Conservation (phyloP, 495 filamentous ascomycete genomes). For the Daldinia decipiens region DNA sequence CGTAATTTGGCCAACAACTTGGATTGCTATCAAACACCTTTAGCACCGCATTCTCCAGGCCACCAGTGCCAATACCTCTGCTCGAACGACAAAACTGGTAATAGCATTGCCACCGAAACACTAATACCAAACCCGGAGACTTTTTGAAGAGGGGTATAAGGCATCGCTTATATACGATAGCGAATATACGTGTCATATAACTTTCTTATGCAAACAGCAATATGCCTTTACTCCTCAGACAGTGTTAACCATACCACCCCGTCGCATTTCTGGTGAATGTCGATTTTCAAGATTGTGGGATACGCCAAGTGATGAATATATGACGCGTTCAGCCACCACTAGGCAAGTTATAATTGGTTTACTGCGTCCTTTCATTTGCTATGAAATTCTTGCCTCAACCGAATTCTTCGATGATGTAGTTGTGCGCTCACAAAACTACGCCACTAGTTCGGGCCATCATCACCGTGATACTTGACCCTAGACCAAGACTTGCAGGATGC, state of each 20-base stretch:
- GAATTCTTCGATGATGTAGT: constrained; percentile 1
- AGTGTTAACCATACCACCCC: background rate
- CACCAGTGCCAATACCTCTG: background rate
- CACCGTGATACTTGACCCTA: background rate
- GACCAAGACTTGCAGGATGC: no score
- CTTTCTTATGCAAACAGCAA: background rate
- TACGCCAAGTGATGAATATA: constrained; percentile 17
- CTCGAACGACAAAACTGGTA: background rate
- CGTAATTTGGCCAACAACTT: no score
- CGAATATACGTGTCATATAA: background rate
- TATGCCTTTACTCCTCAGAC: background rate
- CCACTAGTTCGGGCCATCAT: background rate
- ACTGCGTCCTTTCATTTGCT: background rate
- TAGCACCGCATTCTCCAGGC: background rate
- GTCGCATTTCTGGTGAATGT: background rate
- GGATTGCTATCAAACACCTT: background rate
- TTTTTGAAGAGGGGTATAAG: background rate
- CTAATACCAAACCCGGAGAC: background rate
- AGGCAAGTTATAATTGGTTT: constrained; percentile 1
- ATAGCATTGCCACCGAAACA: background rate
- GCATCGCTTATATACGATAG: no score
- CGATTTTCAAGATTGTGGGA: background rate
- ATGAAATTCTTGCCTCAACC: background rate
- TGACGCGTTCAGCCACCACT: constrained; percentile 6
- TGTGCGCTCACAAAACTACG: background rate